Conservation (phyloP, 345 rosid genomes). For the Populus pruinosa region DNA sequence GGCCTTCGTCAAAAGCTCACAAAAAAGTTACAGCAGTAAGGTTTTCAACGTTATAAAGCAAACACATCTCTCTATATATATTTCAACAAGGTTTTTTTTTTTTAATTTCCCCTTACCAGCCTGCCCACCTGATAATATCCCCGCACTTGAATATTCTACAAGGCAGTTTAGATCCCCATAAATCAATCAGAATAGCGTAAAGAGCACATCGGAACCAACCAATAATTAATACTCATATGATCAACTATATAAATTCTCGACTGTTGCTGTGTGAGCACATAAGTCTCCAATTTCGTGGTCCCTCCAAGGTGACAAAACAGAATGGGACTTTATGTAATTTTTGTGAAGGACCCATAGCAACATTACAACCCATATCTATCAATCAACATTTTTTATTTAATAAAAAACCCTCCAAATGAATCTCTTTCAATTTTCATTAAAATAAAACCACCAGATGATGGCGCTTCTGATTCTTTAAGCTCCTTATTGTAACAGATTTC, state of each 20-base stretch:
- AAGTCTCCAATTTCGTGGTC: slow-evolving; percentile 5
- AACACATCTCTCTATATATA: no score
- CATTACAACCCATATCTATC: slow-evolving; percentile 19
- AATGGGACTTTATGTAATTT: slow-evolving; percentile 10
- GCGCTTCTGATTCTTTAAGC: not conserved
- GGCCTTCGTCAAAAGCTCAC: no score
- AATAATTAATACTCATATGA: no score
- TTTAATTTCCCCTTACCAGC: no score
- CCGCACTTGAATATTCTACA: not conserved
- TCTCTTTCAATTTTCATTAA: slow-evolving; percentile 27
- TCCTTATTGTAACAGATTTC: not conserved
- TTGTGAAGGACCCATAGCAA: slow-evolving; percentile 6
- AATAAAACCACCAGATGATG: not conserved
- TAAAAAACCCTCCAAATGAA: slow-evolving; percentile 18
- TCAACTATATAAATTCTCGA: not conserved
- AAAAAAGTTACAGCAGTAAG: no score
- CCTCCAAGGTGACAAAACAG: slow-evolving; percentile 7
- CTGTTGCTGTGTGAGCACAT: not conserved
- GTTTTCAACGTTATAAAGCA: no score
- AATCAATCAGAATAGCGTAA: not conserved
- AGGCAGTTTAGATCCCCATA: not conserved
- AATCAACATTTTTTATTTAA: not conserved
- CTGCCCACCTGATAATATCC: not conserved
- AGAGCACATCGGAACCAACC: not conserved
- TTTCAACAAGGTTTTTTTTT: no score